A percentile compares a stretch with the other conserved stretches of the same genome.
Conservation (phyloP, 1,139 yeast species). For the Hanseniaspora uvarum region DNA sequence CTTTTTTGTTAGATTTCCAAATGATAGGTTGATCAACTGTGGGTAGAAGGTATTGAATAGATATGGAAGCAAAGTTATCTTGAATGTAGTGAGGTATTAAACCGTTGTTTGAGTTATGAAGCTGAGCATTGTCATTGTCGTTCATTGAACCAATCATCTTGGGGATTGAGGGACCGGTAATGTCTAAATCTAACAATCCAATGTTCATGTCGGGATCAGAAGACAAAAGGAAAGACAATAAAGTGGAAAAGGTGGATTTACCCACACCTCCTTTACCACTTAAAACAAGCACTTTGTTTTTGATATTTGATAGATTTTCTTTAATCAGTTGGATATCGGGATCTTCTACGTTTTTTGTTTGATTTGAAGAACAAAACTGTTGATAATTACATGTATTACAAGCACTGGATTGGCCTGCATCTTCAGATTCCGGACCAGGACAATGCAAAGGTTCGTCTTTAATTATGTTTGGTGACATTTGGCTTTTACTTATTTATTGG, state of each 20-base stretch:
- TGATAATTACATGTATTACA: constrained; percentile 94
- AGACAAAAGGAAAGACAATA: constrained; percentile 93
- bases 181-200: constrained; percentile 94
- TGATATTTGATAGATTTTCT: constrained; percentile 52
- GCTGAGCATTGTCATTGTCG: constrained; percentile 57
- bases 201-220: constrained; percentile 78
- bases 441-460: constrained; percentile 86
- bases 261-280: constrained; percentile 99
- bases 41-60: constrained; percentile 91
- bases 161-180: constrained; percentile 95
- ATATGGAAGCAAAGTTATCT: constrained; percentile 90
- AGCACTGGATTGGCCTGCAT: constrained; percentile 89
- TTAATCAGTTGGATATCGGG: constrained; percentile 81
- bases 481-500: not conserved
- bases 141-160: constrained; percentile 66
- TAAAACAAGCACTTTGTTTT: constrained; percentile 74
- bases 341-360: constrained; percentile 79
- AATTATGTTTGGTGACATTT: constrained; percentile 15
- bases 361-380: constrained; percentile 61
- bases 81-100: constrained; percentile 96
- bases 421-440: constrained; percentile 93
- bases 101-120: constrained; percentile 84
- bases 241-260: constrained; percentile 86
- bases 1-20: constrained; percentile 95
- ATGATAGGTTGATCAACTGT: constrained; percentile 88